Base-by-base conservation (phyloP, 768 basidiomycete species). In the Tricholomella constricta region DNA sequence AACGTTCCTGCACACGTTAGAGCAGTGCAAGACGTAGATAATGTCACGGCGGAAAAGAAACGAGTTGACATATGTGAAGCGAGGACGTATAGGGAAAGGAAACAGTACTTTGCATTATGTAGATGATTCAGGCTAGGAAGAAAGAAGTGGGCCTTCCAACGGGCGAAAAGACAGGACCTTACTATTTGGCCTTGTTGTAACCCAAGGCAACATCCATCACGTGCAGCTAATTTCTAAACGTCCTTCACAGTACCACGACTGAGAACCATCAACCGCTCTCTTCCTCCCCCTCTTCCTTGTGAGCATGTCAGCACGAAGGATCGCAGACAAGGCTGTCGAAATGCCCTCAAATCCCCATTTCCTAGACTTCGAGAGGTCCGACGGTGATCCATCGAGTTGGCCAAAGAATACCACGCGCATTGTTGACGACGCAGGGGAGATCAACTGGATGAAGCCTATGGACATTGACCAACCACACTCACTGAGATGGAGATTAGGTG, bases 401-500 rank as follows among this genome's bases (percentile, higher is more conserved):
- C 89, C 90, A 1, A 66, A 63, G 15, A 82, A 85, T 49, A 85
- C 79, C 3, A 75, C 71, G 11, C 71, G 73, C 50, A 57, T 72
- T 6, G 75, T 88, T 19, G 85, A 88, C 61, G 32, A 50, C 6
- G 83, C 84, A 7, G 85, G 86, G 12, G 72, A 82, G 48, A 85
- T 93, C 26, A 92, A 92, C 62, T 93, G 68, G 67, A 88, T 86
- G 80, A 77, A 80, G 14, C 74, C 72, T 2, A 65, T 89, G 2
- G 69, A 65, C 17, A 60, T 79, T 17, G 80, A 86, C 45, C 79
- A 84, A 36, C 65, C 73, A 19, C 69, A 79, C 15, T 63, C 74
- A 36, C 67, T 86, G 27, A 80, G 80, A 64, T 93, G 90, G 88
- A 77, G 84, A 31, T 45, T 71, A 0, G 54, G 64, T 25, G 69